Base-by-base conservation (phyloP, 768 basidiomycete species). In the Termitomyces sp. region DNA sequence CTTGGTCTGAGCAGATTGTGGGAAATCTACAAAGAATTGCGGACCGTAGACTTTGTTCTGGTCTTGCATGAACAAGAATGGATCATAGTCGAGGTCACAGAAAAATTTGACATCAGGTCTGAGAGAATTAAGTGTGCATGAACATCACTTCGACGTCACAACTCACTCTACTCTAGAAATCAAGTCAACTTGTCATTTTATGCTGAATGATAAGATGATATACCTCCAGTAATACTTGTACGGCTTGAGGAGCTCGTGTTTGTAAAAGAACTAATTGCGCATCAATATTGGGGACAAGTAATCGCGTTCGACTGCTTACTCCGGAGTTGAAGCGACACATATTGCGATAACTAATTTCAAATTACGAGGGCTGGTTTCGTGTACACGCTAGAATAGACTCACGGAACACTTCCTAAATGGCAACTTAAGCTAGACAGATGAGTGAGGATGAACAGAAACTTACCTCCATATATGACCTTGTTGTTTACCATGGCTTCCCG, bases 301-400 rank as follows among this genome's bases (percentile, higher is more conserved):
- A 49, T 41, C 3, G 37, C 29, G 17, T 31, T 37, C 10, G 11
- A n/a, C 3, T n/a, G 76, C 85, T 64, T 73, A 95, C 92, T 34
- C 93, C 95, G 52, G 92, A 94, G 73, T 97, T 95, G 75, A 85
- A 98, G 17, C 96, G 85, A 71, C 96, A 98, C 96, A 98, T 98
- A 64, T 97, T 95, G 54, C 96, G 89, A 65, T 98, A 96, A 34
- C 78, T 80, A 46, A 47, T 23, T 38, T 41, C 21, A 31, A 42
- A 31, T 62, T 23, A 58, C 34, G 9, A 45, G 17, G 8, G 27
- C 52, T 12, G n/a, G n/a, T 16, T 37, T 21, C 32, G 29, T 35
- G 31, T 45, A 47, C 11, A 46, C 23, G 32, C 9, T 53, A 48
- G 25, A 46, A 59, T 46, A 50, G 21, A 79, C 86, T 59, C 71